Evolutionary conservation across 1,284 basidiomycete species (phyloP).

Genomic region (Blastosporella zonata): DNA sequence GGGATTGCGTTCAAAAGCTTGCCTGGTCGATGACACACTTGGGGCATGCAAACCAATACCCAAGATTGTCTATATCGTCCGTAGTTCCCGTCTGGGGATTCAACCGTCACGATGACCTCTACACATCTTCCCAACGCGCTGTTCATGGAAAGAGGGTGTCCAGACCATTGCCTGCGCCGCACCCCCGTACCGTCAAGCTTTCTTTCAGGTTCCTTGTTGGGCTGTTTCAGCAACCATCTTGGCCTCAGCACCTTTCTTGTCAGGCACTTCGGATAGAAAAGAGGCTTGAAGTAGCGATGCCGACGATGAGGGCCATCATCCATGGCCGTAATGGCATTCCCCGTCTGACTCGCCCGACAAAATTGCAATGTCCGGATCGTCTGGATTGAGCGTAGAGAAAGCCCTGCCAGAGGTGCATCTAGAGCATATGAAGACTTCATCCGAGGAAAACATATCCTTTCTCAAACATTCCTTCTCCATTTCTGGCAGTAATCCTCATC

Average conservation of each 20-base stretch:
- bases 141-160: slow-evolving; percentile 31
- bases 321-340: too few relatives aligned
- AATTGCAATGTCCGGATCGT: too few relatives aligned
- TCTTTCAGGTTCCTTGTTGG: slow-evolving; percentile 23
- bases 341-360: too few relatives aligned
- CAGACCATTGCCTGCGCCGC: slow-evolving; percentile 33
- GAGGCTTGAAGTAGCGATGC: slow-evolving; percentile 21
- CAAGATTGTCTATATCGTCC: slow-evolving; percentile 39
- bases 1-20: slow-evolving; percentile 2
- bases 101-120: slow-evolving; percentile 31
- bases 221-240: too few relatives aligned
- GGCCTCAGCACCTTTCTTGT: too few relatives aligned
- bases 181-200: slow-evolving; percentile 24
- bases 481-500: too few relatives aligned
- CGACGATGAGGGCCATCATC: too few relatives aligned
- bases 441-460: too few relatives aligned
- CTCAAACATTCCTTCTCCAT: too few relatives aligned
- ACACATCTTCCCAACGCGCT: slow-evolving; percentile 27
- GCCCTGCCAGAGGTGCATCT: too few relatives aligned
- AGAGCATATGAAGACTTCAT: too few relatives aligned
- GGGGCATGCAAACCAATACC: slow-evolving; percentile 36
- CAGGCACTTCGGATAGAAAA: slow-evolving; percentile 38
- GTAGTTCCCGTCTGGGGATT: slow-evolving; percentile 38
- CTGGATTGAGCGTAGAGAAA: too few relatives aligned
- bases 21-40: slow-evolving; percentile 20